Evolutionary conservation across 2,329 filamentous ascomycete genomes (phyloP).

Genomic region (Venturia effusa): DNA sequence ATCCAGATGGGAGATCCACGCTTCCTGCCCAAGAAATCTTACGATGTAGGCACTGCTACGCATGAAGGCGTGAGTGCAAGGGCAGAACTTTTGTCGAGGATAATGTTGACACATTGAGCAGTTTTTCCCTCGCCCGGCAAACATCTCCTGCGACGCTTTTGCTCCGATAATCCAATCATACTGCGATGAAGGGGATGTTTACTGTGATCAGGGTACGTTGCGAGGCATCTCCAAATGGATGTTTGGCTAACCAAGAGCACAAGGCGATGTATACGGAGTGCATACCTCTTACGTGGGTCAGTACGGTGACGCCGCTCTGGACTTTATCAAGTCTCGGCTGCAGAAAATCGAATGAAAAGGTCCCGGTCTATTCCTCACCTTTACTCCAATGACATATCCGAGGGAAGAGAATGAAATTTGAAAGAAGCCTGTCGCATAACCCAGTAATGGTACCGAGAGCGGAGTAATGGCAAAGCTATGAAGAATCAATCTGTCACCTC

Average conservation of each 20-base stretch:
- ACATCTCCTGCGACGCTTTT: background rate
- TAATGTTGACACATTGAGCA: background rate
- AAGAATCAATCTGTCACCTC: background rate
- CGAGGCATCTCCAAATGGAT: background rate
- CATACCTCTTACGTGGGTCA: background rate
- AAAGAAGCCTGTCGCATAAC: background rate
- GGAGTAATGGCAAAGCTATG: background rate
- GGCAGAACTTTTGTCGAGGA: background rate
- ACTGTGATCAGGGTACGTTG: background rate
- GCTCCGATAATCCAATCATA: background rate
- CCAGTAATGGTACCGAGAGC: background rate
- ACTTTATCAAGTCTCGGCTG: background rate
- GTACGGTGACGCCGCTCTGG: background rate
- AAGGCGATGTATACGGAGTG: background rate
- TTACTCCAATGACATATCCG: background rate
- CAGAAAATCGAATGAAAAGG: background rate
- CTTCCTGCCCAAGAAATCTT: background rate
- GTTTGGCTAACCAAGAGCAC: background rate
- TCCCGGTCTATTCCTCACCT: too few relatives aligned
- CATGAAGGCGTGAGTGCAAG: background rate
- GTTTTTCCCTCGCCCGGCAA: conserved; percentile 4
- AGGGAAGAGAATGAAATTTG: background rate
- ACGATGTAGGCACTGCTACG: background rate
- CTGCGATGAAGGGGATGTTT: conserved; percentile 3
- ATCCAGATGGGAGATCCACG: conserved; percentile 10